Base-by-base conservation (phyloP, 805 yeast species). In the Jamesozyma hellenica region DNA sequence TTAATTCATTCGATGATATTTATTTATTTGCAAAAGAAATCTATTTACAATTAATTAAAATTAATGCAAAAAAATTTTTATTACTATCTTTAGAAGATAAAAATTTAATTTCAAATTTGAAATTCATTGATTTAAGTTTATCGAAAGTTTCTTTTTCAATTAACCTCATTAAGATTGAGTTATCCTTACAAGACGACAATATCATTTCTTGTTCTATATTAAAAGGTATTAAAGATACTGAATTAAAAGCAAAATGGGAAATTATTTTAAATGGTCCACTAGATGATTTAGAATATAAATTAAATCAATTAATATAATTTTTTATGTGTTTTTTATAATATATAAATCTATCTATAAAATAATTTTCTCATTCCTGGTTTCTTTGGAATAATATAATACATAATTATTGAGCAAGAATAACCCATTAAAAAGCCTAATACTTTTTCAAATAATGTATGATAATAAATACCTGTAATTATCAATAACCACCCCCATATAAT, bases 381-480 rank as follows among this genome's bases (percentile, higher is more conserved):
- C 3, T 39, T 40, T 10, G 63, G 63, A 12, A 56, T 45, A 5
- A 48, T 19, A 19, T 40, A 27, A 52, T 79, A 79, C 29, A 77
- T 70, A 1, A 67, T 50, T 1, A 56, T 15, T 10, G 75, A 69
- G 18, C 75, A 75, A 8, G 68, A 37, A 56, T 71, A 75, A 3
- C 92, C 86, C 65, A 81, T 72, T 2, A 67, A 9, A 34, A 82
- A 63, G 0, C 96, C 96, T 19, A 75, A 64, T 1, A 82, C 41
- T 53, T 87, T 87, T 55, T 90, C 97, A 2, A 61, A 40, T 10
- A 81, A 53, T 1, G 92, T 77, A 60, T 90, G 97, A 67, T 87
- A 90, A 57, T 84, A 83, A 12, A 80, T 65, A 35, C 87, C 72
- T 1, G 97, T 90, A 68, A 85, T 75, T 15, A 79, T 60, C 26